Base-by-base conservation (phyloP, 805 yeast genomes). In the Candida corydali region DNA sequence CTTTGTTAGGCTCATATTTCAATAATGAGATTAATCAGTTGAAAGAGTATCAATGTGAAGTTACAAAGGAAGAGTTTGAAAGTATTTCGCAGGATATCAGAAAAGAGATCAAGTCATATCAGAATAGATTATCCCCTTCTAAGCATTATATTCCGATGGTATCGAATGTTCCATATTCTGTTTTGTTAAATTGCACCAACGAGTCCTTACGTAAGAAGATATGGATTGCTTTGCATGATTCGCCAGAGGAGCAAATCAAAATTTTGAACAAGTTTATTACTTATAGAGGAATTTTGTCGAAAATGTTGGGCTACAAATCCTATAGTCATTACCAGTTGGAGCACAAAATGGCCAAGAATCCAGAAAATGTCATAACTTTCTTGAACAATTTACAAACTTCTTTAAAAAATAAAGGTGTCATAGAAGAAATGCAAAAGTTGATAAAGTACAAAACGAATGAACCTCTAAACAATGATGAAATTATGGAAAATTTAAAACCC, bases 341-440 rank as follows among this genome's bases (percentile, higher is more conserved):
- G 42, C 95, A 87, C 43, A 93, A 93, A 56, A 86, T 93, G 95
- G 95, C 95, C 7, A 79, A 79, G 43, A 71, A 61, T 8, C 94
- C 96, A 0, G 77, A 76, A 26, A 79, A 86, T 49, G 98, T 89
- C 2, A 57, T 67, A 42, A 68, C 80, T 8, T 88, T 93, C 46
- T 61, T 93, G 36, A 59, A 66, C 2, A 78, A 80, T 27, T 57
- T 89, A 36, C 75, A 82, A 8, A 55, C 57, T 3, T 44, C 73
- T 70, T 37, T 70, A 53, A 39, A 76, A 70, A 42, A 46, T 0
- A 46, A 49, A 0, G 73, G 73, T 14, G 85, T 93, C 0, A 56
- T 68, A 4, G 49, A 60, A 4, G 97, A 91, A 57, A 50, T 88
- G 8, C 60, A 59, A 37, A 45, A 55, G 4, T 60, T 86, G 23